Conservation (phyloP, 768 basidiomycete species). For the Boletus rex-veris region DNA sequence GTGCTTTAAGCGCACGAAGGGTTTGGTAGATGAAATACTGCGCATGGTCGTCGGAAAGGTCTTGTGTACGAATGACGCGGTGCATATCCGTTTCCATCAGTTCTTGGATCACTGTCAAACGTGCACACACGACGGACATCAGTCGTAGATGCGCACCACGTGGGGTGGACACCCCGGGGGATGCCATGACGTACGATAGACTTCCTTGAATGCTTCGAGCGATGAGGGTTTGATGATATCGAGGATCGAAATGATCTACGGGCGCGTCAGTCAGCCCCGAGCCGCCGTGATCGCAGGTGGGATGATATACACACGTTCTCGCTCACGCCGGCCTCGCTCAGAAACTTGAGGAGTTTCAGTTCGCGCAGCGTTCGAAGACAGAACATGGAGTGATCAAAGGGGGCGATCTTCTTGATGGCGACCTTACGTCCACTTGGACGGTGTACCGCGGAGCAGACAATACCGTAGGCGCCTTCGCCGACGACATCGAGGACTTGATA, state of each 20-base stretch:
- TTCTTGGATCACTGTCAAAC: constrained; percentile 73
- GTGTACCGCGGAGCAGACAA: constrained; percentile 92
- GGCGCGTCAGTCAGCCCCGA: neutral
- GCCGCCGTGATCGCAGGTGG: neutral
- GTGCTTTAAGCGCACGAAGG: constrained; percentile 89
- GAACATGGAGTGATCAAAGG: constrained; percentile 96
- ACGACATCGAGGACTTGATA: constrained; percentile 86
- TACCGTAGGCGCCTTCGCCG: constrained; percentile 90
- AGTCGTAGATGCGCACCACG: neutral
- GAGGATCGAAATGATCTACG: constrained; percentile 82
- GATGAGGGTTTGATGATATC: constrained; percentile 83
- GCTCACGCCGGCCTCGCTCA: constrained; percentile 84
- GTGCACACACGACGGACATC: neutral
- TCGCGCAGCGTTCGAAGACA: constrained; percentile 87
- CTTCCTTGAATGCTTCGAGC: constrained; percentile 83
- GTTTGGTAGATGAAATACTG: constrained; percentile 96
- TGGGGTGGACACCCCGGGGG: neutral
- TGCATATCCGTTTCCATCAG: constrained; percentile 97
- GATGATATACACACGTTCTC: constrained; percentile 62
- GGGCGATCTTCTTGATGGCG: constrained; percentile 95
- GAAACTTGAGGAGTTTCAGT: constrained; percentile 77
- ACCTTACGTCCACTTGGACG: constrained; percentile 85
- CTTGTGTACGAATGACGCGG: constrained; percentile 92
- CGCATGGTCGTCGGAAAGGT: constrained; percentile 92
- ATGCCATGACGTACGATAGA: constrained; percentile 54